Percentiles rank a stretch among this genome's conserved stretches.
These are phyloP conservation scores for Scalesia atractyloides DNA, from an alignment of 129 eudicot genomes.

Conservation along the genomic window DNA sequence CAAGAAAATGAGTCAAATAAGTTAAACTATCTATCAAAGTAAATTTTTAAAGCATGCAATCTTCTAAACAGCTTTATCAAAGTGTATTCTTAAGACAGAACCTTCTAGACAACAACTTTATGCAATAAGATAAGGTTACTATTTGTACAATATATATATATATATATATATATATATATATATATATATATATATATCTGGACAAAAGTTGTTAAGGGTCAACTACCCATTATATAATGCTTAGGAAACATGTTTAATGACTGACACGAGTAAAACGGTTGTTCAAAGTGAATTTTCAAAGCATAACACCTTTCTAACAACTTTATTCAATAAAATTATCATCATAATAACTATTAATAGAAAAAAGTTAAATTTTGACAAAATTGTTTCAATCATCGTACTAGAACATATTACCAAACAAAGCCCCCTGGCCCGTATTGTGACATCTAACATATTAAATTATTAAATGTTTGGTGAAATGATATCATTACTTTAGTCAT, in stretches of 20 bases:
- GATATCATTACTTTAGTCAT: constrained; percentile 37
- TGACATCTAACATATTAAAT: neutral
- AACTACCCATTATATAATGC: neutral
- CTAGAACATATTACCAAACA: neutral
- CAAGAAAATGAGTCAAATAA: too few species aligned
- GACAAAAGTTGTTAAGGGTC: neutral
- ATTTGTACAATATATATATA: too few species aligned
- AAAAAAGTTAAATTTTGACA: neutral
- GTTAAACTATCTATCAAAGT: too few species aligned
- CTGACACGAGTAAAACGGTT: neutral
- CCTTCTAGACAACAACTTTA: too few species aligned
- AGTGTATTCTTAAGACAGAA: too few species aligned
- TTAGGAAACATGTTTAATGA: neutral
- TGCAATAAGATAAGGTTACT: too few species aligned
- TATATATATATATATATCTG: too few species aligned
- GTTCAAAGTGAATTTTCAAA: neutral
- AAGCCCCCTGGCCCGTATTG: neutral
- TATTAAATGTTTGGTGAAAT: neutral
- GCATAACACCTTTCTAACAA: neutral
- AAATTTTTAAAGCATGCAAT: too few species aligned
- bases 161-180: too few species aligned
- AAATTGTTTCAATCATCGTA: neutral
- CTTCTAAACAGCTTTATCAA: too few species aligned
- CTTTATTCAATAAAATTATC: too few species aligned
- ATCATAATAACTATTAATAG: neutral